Evolutionary conservation across 495 filamentous ascomycete species (phyloP).

Genomic region (Penicillium egyptiacum): DNA sequence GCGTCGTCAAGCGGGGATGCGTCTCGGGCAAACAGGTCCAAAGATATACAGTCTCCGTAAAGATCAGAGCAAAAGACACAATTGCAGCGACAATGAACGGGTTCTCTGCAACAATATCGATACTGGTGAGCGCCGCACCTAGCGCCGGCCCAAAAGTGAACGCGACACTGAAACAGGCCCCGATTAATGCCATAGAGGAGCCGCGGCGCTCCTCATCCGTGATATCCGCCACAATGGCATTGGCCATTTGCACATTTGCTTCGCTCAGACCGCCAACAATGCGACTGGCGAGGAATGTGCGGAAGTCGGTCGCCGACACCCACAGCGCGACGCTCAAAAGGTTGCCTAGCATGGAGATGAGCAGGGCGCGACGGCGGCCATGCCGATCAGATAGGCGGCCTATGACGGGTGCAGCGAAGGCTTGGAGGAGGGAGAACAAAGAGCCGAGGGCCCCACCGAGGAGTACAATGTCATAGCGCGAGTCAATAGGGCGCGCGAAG

Average conservation of each 20-base stretch:
- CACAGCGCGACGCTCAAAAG: conserved; percentile 89
- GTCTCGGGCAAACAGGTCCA: conserved; percentile 89
- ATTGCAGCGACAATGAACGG: conserved; percentile 89
- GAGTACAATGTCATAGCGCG: conserved; percentile 94
- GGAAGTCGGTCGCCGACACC: conserved; percentile 90
- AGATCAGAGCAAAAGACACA: conserved; percentile 77
- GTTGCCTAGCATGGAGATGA: conserved; percentile 94
- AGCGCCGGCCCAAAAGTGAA: conserved; percentile 95
- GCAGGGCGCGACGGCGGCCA: conserved; percentile 83
- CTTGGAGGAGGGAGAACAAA: conserved; percentile 90
- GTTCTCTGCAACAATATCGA: conserved; percentile 77
- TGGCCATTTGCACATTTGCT: conserved; percentile 94
- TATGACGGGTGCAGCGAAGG: conserved; percentile 88
- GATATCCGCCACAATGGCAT: conserved; percentile 95
- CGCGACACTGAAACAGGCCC: conserved; percentile 93
- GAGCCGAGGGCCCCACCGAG: conserved; percentile 93
- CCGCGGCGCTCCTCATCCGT: conserved; percentile 78
- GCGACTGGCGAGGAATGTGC: conserved; percentile 89
- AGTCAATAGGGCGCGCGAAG: conserved; percentile 91
- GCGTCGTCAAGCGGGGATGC: conserved; percentile 54
- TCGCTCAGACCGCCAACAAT: conserved; percentile 93
- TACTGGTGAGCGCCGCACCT: conserved; percentile 75
- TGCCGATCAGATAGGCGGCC: conserved; percentile 84
- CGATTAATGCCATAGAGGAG: conserved; percentile 92
- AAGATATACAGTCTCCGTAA: conserved; percentile 85